Percentiles rank a stretch among this genome's conserved stretches.
Conservation (phyloP, 768 basidiomycete species). For the Calocybe gangraenosa region DNA sequence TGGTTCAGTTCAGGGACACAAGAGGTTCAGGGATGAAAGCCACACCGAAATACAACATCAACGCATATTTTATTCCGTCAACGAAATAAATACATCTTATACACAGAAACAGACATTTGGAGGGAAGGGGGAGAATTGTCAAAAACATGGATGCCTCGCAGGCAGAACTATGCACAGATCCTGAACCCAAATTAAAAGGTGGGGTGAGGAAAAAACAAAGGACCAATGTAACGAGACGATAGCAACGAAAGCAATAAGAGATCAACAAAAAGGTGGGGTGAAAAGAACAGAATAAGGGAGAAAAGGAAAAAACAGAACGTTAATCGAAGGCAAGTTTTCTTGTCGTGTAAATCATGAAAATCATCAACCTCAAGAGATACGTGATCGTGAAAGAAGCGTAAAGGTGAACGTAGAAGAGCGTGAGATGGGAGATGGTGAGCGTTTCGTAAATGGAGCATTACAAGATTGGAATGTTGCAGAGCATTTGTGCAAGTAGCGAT, state of each 20-base stretch:
- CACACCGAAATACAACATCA: neutral
- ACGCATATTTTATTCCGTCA: conserved; percentile 7
- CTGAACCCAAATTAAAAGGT: conserved; percentile 8
- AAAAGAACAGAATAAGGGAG: conserved; percentile 1
- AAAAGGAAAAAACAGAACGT: neutral
- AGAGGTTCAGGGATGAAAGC: too few species aligned
- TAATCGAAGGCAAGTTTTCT: too few species aligned
- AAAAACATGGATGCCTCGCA: conserved; percentile 5
- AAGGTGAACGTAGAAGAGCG: neutral
- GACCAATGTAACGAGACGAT: conserved; percentile 10
- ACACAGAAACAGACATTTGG: conserved; percentile 1
- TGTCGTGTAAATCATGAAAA: conserved; percentile 9
- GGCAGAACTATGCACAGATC: conserved; percentile 9
- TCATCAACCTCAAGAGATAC: conserved; percentile 5
- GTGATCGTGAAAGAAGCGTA: conserved; percentile 13
- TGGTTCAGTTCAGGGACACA: too few species aligned
- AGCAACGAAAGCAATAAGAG: conserved; percentile 11
- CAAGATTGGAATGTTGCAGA: too few species aligned
- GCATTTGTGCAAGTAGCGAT: neutral
- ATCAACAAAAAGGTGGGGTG: too few species aligned
- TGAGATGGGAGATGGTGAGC: too few species aligned
- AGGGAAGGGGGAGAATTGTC: neutral
- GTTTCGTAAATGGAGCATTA: too few species aligned
- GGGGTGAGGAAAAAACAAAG: too few species aligned
- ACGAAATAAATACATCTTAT: conserved; percentile 15